These are phyloP conservation scores for Decorospora gaudefroyi DNA, from an alignment of 2,329 filamentous ascomycete genomes.

Conservation along the genomic window DNA sequence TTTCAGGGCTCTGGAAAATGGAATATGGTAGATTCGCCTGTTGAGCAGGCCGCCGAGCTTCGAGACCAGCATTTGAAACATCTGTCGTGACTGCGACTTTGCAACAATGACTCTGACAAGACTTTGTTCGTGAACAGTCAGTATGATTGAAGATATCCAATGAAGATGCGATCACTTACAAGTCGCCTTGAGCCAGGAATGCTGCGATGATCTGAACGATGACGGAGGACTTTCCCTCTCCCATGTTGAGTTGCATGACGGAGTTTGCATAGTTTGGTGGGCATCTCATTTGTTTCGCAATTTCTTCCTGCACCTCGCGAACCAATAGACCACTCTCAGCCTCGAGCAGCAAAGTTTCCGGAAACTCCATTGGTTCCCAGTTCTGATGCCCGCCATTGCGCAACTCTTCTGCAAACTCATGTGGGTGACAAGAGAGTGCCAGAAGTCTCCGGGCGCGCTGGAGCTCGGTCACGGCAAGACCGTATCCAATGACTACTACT, in stretches of 20 bases:
- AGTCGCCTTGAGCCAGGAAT: slow-evolving; percentile 7
- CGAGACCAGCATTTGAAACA: slow-evolving; percentile 59
- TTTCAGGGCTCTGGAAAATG: slow-evolving; percentile 59
- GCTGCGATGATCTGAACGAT: slow-evolving; percentile 38
- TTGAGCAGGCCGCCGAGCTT: slow-evolving; percentile 62
- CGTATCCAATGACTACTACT: slow-evolving; percentile 24
- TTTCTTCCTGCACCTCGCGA: slow-evolving; percentile 61
- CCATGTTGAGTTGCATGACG: slow-evolving; percentile 41
- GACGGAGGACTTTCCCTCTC: slow-evolving; percentile 37
- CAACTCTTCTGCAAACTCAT: slow-evolving; percentile 41
- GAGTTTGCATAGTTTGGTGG: slow-evolving; percentile 26
- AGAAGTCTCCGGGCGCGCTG: slow-evolving; percentile 34
- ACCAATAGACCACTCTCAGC: slow-evolving; percentile 66
- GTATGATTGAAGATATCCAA: neutral
- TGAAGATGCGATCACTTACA: slow-evolving; percentile 15
- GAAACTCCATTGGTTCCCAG: slow-evolving; percentile 58
- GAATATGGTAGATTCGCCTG: slow-evolving; percentile 60
- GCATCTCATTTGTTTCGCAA: slow-evolving; percentile 61
- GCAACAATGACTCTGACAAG: slow-evolving; percentile 64
- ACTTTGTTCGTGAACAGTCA: slow-evolving; percentile 19
- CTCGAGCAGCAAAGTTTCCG: slow-evolving; percentile 67
- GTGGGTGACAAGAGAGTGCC: slow-evolving; percentile 7
- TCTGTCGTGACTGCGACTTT: slow-evolving; percentile 65
- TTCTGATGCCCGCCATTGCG: slow-evolving; percentile 58
- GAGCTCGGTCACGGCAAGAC: slow-evolving; percentile 26